Base-by-base conservation (phyloP, 495 filamentous ascomycete genomes). In the Hypoxylon rickii region DNA sequence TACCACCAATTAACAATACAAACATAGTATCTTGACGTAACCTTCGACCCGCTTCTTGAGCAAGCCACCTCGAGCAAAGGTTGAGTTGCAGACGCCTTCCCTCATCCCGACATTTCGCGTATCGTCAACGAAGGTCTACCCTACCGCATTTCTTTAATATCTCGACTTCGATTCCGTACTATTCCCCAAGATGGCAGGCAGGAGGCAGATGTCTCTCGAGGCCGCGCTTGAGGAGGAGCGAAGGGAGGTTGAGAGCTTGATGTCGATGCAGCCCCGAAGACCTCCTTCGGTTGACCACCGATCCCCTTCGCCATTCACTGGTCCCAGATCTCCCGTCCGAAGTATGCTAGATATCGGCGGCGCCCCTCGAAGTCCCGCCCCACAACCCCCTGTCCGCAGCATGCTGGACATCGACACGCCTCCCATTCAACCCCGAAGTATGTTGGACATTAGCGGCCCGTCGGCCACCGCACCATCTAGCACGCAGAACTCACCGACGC, bases 201-300 rank as follows among this genome's bases (percentile, higher is more conserved):
- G 51, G 51, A 66, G 65, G 20, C 66, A 66, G 8, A 79, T 79
- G 86, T 89, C 88, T 56, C 80, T 89, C 51, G 86, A 89, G 74
- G 76, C 83, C 17, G 82, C 84, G 44, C 76, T 89, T 38, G 86
- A 90, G 64, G 84, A 90, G 70, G 88, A 91, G 74, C 79, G 85
- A 38, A 78, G 77, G 51, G 88, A 88, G 71, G 80, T 90, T 34
- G 75, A 90, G 59, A 82, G 80, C 48, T 70, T 88, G 37, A 70
- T 90, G 15, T 81, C 56, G 39, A 50, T 71, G 66, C 48, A 55
- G 17, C 60, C 8, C 56, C 64, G 67, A 39, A 69, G 72, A 49
- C 53, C 69, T 31, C 72, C 71, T 31, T 66, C 70, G n/a, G 44
- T 64, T 11, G 70, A 55, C 3, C 70, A 51, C 3, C 58, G 73